Conservation (phyloP, 495 filamentous ascomycete genomes). For the Aspergillus avenaceus region DNA sequence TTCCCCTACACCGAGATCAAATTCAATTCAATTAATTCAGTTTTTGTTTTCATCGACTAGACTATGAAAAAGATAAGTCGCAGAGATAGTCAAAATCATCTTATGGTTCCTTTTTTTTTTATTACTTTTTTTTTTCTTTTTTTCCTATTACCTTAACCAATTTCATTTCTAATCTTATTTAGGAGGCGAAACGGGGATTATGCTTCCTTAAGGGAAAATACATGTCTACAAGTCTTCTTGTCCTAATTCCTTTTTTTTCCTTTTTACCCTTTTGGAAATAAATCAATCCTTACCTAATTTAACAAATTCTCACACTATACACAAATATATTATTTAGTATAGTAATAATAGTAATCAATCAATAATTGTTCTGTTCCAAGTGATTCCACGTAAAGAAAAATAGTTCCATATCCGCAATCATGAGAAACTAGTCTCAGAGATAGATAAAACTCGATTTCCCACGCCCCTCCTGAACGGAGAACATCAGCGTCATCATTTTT, state of each 20-base stretch:
- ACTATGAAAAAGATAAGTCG: background rate
- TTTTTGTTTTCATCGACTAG: background rate
- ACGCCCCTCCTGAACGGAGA: background rate
- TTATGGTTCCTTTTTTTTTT: background rate
- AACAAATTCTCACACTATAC: background rate
- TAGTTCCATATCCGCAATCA: background rate
- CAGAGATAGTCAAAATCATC: background rate
- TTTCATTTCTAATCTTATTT: constrained; percentile 4
- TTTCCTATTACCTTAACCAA: background rate
- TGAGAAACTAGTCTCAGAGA: background rate
- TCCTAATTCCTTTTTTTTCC: background rate
- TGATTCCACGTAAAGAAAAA: background rate
- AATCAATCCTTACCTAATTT: constrained; percentile 1
- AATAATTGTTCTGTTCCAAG: background rate
- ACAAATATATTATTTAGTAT: background rate
- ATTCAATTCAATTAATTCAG: background rate
- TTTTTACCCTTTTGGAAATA: too few relatives aligned
- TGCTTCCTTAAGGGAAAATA: background rate
- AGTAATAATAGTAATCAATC: constrained; percentile 2
- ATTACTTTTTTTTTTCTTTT: background rate
- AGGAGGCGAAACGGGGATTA: background rate
- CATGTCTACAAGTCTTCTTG: too few relatives aligned
- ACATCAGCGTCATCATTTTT: background rate
- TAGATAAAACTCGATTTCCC: background rate
- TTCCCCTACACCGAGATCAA: background rate